phyloP scores from a whole-genome alignment of 768 basidiomycete species.

The Lactarius sanguifluus region DNA sequence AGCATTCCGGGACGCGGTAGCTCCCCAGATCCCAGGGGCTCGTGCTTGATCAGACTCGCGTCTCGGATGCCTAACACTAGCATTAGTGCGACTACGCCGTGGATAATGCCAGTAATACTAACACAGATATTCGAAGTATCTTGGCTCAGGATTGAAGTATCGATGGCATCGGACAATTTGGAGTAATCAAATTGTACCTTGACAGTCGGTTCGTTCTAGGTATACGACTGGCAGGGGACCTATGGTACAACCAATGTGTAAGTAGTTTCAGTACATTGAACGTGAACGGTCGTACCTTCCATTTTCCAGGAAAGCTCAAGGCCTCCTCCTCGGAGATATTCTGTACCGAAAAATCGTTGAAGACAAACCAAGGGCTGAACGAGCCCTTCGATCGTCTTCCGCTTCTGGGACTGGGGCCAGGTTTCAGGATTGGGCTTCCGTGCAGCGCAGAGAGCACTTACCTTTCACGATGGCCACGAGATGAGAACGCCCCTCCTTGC shows the following conservation, averaged over 20 bases:
- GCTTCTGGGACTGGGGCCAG: constrained; percentile 64
- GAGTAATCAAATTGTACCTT: constrained; percentile 59
- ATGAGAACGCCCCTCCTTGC: constrained; percentile 73
- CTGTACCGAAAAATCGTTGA: constrained; percentile 93
- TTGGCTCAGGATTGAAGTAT: constrained; percentile 71
- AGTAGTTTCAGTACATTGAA: background rate
- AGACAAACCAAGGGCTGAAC: constrained; percentile 81
- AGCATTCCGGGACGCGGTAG: constrained; percentile 83
- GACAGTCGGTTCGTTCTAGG: constrained; percentile 71
- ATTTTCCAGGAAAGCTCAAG: constrained; percentile 78
- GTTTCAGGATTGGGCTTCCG: background rate
- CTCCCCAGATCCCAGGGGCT: constrained; percentile 68
- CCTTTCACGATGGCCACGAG: constrained; percentile 88
- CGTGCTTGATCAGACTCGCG: constrained; percentile 69
- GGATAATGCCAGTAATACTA: constrained; percentile 32
- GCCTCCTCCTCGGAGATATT: constrained; percentile 87
- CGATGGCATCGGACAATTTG: constrained; percentile 61
- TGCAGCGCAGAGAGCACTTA: constrained; percentile 34
- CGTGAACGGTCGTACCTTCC: constrained; percentile 67
- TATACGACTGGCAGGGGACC: constrained; percentile 93
- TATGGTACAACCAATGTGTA: constrained; percentile 32
- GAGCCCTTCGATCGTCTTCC: constrained; percentile 37
- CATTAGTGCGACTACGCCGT: background rate
- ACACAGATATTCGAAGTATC: constrained; percentile 93
- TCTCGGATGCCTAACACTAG: constrained; percentile 69